phyloP scores from a whole-genome alignment of 352 stramenopile genomes.

The Globisporangium paroecandrum region DNA sequence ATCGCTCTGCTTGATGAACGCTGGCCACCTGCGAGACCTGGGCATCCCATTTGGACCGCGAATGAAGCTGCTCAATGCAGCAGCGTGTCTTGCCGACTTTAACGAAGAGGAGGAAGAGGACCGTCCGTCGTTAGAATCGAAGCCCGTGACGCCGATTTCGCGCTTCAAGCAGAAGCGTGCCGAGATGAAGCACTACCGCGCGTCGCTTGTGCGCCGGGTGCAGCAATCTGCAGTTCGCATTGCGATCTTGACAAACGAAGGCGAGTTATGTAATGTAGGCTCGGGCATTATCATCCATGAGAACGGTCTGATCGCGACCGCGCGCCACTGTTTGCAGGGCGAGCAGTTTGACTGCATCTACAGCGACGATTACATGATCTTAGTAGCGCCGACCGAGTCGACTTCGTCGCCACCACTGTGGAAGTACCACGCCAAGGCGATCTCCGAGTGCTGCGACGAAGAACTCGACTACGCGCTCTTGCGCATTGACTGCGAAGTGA shows the following conservation, averaged over 20 bases:
- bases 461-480: constrained; percentile 82
- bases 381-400: constrained; percentile 79
- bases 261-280: constrained; percentile 81
- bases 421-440: constrained; percentile 81
- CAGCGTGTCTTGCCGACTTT: constrained; percentile 77
- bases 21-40: constrained; percentile 74
- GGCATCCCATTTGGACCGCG: constrained; percentile 81
- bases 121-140: constrained; percentile 57
- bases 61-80: constrained; percentile 84
- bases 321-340: constrained; percentile 73
- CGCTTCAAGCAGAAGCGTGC: constrained; percentile 76
- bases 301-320: constrained; percentile 71
- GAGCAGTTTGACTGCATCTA: constrained; percentile 88
- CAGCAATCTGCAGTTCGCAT: constrained; percentile 85
- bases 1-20: constrained; percentile 84
- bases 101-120: constrained; percentile 79
- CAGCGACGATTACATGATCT: constrained; percentile 86
- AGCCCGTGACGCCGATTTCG: constrained; percentile 66
- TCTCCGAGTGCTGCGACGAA: constrained; percentile 82
- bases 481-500: constrained; percentile 80
- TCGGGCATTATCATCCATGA: constrained; percentile 87
- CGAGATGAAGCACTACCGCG: constrained; percentile 85
- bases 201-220: constrained; percentile 78
- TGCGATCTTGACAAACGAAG: constrained; percentile 81
- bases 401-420: constrained; percentile 74